A percentile compares a stretch with the other conserved stretches of the same genome.
Evolutionary conservation across 768 basidiomycete species (phyloP).

Genomic region (Aureoboletus auriporus): DNA sequence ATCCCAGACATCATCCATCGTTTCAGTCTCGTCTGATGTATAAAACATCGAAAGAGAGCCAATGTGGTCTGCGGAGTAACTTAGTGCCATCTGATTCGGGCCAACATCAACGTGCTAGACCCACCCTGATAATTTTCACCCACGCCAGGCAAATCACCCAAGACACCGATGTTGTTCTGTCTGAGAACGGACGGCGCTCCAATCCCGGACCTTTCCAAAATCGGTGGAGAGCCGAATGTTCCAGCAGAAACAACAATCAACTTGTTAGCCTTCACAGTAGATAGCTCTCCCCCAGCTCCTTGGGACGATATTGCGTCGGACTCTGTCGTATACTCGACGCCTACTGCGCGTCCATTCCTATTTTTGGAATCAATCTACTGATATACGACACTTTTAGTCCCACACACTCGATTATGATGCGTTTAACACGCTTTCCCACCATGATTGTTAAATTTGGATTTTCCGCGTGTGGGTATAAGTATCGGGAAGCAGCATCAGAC

Average conservation of each 20-base stretch:
- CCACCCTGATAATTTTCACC: slow-evolving; percentile 64
- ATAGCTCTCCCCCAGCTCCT: slow-evolving; percentile 1
- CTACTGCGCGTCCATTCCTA: slow-evolving; percentile 35
- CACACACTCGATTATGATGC: slow-evolving; percentile 35
- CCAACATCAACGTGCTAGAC: not conserved
- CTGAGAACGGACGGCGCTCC: slow-evolving; percentile 49
- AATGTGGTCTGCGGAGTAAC: slow-evolving; percentile 25
- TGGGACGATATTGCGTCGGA: slow-evolving; percentile 14
- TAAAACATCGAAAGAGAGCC: slow-evolving; percentile 12
- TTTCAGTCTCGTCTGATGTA: slow-evolving; percentile 41
- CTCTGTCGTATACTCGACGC: slow-evolving; percentile 35
- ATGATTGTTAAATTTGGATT: slow-evolving; percentile 29
- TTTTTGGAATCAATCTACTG: not conserved
- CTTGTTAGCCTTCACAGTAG: slow-evolving; percentile 27
- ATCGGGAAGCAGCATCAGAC: slow-evolving; percentile 31
- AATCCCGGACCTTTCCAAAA: slow-evolving; percentile 66
- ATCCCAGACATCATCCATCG: slow-evolving; percentile 45
- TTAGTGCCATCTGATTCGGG: not conserved
- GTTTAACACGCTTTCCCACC: slow-evolving; percentile 32
- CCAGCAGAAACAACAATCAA: slow-evolving; percentile 51
- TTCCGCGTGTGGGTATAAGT: slow-evolving; percentile 33
- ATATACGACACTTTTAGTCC: not conserved
- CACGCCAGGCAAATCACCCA: slow-evolving; percentile 71
- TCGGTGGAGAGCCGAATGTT: slow-evolving; percentile 52
- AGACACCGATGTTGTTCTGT: slow-evolving; percentile 39